A percentile compares a stretch with the other conserved stretches of the same genome.
These are phyloP conservation scores for Xerophyta viscosa DNA, from an alignment of 106 monocot species.

Conservation along the genomic window DNA sequence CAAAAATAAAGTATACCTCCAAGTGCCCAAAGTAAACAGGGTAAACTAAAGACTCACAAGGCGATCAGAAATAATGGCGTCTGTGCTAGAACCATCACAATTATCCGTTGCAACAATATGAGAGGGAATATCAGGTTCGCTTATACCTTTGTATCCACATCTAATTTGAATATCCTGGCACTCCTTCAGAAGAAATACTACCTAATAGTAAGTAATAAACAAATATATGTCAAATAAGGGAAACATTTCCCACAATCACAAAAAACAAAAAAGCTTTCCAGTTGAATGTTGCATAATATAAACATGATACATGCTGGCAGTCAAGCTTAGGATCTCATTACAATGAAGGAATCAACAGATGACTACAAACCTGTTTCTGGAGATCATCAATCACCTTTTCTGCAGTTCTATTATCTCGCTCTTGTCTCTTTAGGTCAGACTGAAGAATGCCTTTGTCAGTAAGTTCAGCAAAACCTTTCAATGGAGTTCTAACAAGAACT, in stretches of 20 bases:
- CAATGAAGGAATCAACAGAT: neutral
- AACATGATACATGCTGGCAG: no score
- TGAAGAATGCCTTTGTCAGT: constrained; percentile 9
- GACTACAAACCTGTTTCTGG: constrained; percentile 60
- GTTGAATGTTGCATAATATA: no score
- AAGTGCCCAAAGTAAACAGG: no score
- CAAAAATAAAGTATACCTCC: no score
- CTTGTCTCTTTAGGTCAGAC: constrained; percentile 67
- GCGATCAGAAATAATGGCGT: constrained; percentile 18
- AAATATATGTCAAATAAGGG: no score
- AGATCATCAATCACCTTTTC: constrained; percentile 82
- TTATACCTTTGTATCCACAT: constrained; percentile 36
- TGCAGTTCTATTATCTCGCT: constrained; percentile 55
- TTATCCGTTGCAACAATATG: constrained; percentile 8
- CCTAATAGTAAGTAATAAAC: constrained; percentile 26
- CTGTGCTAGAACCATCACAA: constrained; percentile 15
- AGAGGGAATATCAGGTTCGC: constrained; percentile 11
- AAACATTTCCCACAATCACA: neutral
- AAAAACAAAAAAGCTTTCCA: no score
- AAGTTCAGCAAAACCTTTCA: no score
- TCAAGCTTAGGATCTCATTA: no score
- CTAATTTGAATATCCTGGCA: constrained; percentile 94
- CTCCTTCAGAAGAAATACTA: constrained; percentile 90
- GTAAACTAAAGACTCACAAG: constrained; percentile 28
- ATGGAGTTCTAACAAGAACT: neutral